These are phyloP conservation scores for Leishmania tarentolae DNA, from an alignment of 208 protist species.

Conservation along the genomic window DNA sequence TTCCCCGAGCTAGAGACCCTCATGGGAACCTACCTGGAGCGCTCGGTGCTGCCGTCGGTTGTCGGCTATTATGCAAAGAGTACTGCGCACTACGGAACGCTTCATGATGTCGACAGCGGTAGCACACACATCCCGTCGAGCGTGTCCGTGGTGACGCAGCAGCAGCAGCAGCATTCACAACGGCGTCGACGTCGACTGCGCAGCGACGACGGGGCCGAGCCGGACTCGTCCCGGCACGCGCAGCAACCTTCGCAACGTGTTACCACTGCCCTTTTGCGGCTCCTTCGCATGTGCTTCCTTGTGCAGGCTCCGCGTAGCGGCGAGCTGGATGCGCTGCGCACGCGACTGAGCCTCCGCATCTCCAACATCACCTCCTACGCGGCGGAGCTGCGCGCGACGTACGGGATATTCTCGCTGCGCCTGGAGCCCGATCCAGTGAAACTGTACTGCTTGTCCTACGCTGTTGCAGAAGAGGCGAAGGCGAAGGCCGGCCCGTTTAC, in stretches of 20 bases:
- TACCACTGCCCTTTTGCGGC: constrained; percentile 27
- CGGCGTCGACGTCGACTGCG: background rate
- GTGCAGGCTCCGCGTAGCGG: constrained; percentile 52
- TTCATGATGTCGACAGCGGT: background rate
- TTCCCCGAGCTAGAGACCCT: constrained; percentile 40
- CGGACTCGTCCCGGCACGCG: background rate
- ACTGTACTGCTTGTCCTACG: constrained; percentile 74
- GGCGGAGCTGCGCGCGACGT: constrained; percentile 36
- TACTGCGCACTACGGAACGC: background rate
- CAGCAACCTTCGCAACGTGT: constrained; percentile 8
- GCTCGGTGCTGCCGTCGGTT: constrained; percentile 27
- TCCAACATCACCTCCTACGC: constrained; percentile 54
- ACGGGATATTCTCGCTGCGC: constrained; percentile 56
- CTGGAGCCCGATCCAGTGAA: constrained; percentile 56
- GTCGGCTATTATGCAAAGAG: constrained; percentile 22
- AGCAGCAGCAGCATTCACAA: background rate
- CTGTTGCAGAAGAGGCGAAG: constrained; percentile 55
- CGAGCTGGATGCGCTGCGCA: constrained; percentile 67
- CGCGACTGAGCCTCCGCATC: constrained; percentile 57
- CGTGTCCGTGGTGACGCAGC: background rate
- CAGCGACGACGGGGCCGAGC: constrained; percentile 2
- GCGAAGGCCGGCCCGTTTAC: constrained; percentile 54
- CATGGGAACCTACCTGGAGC: constrained; percentile 47
- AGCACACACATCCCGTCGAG: background rate
- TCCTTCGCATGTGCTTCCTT: constrained; percentile 70